Conservation (phyloP, 1,139 yeast genomes). For the Saccharomycopsis hybrid region DNA sequence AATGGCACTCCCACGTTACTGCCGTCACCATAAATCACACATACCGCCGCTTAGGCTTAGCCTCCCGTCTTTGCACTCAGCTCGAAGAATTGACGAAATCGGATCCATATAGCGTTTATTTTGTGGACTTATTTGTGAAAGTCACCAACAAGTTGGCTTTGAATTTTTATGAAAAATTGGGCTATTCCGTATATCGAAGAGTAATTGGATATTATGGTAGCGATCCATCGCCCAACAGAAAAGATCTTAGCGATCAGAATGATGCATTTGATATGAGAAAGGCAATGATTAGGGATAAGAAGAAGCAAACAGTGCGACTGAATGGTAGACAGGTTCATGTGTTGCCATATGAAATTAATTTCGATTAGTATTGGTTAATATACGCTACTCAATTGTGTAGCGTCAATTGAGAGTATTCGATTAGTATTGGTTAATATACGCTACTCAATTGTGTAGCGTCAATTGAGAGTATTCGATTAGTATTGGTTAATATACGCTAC, state of each 20-base stretch:
- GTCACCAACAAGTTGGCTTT: slow-evolving; percentile 78
- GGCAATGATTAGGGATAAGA: slow-evolving; percentile 32
- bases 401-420: background rate
- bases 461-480: background rate
- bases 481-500: background rate
- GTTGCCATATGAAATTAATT: slow-evolving; percentile 54
- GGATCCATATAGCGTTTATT: slow-evolving; percentile 66
- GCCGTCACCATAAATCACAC: slow-evolving; percentile 88
- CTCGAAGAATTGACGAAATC: slow-evolving; percentile 68
- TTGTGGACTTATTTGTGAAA: slow-evolving; percentile 86
- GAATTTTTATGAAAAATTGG: slow-evolving; percentile 75
- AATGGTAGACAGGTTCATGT: slow-evolving; percentile 56
- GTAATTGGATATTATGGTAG: slow-evolving; percentile 85
- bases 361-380: slow-evolving; percentile 27
- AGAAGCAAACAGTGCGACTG: slow-evolving; percentile 42
- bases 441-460: background rate
- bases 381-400: background rate
- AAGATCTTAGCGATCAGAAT: slow-evolving; percentile 41
- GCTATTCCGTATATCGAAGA: slow-evolving; percentile 77
- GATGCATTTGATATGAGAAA: slow-evolving; percentile 91
- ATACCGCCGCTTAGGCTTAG: slow-evolving; percentile 80
- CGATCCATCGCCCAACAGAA: slow-evolving; percentile 33
- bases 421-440: background rate
- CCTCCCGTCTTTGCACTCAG: slow-evolving; percentile 64
- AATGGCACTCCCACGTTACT: slow-evolving; percentile 96